Percentiles rank a stretch among this genome's conserved stretches.
phyloP scores from a whole-genome alignment of 2,329 filamentous ascomycete genomes.

The Parascedosporium putredinis region DNA sequence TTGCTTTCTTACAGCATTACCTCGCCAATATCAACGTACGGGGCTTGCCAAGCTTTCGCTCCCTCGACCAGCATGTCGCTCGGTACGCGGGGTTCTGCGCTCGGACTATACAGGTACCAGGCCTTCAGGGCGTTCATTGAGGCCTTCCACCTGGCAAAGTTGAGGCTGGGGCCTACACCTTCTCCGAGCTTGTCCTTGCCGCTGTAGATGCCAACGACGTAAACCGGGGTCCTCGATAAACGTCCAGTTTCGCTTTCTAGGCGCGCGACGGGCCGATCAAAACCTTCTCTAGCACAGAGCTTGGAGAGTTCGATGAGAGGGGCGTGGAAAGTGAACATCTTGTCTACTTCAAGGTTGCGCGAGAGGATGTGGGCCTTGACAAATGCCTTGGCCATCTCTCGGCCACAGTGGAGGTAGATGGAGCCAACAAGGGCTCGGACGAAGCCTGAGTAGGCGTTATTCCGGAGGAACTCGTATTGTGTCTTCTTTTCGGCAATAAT shows the following conservation, averaged over 20 bases:
- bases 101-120: constrained; percentile 93
- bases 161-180: constrained; percentile 67
- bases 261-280: constrained; percentile 76
- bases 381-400: constrained; percentile 69
- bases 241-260: constrained; percentile 88
- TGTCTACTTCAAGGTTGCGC: constrained; percentile 63
- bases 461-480: constrained; percentile 58
- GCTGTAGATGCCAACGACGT: constrained; percentile 87
- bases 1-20: constrained; percentile 32
- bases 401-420: constrained; percentile 75
- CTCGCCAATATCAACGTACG: constrained; percentile 61
- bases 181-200: constrained; percentile 87
- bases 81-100: constrained; percentile 51
- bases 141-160: constrained; percentile 68
- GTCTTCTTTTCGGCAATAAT: constrained; percentile 14
- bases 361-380: constrained; percentile 75
- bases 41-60: constrained; percentile 54
- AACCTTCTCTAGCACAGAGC: constrained; percentile 80
- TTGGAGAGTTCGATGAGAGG: constrained; percentile 75
- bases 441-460: constrained; percentile 61
- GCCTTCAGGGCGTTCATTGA: constrained; percentile 78
- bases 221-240: constrained; percentile 75
- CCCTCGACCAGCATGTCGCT: constrained; percentile 57
- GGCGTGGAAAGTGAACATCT: constrained; percentile 73
- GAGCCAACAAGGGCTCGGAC: constrained; percentile 76